phyloP scores from a whole-genome alignment of 768 basidiomycete genomes.

The Sarcodon aspratus region DNA sequence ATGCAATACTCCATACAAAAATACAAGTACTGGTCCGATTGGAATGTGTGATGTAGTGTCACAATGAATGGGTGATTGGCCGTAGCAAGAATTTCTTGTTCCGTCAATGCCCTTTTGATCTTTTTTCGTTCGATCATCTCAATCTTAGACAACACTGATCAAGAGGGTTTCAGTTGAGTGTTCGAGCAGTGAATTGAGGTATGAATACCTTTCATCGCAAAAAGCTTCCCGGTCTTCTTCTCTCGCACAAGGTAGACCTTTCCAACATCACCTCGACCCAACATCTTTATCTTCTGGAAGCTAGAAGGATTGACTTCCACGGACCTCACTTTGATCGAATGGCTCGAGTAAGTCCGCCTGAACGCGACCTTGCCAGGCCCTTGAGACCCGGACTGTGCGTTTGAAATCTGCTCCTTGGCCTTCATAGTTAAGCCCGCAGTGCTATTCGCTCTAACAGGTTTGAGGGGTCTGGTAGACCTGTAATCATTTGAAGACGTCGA shows the following conservation, averaged over 20 bases:
- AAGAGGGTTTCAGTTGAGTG: conserved; percentile 11
- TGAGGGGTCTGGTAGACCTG: background rate
- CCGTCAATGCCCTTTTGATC: conserved; percentile 96
- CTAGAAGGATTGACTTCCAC: conserved; percentile 92
- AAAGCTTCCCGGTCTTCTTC: conserved; percentile 94
- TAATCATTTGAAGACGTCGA: conserved; percentile 61
- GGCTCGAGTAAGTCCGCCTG: conserved; percentile 91
- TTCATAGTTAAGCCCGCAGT: conserved; percentile 21
- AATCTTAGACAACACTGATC: conserved; percentile 87
- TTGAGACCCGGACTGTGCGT: conserved; percentile 24
- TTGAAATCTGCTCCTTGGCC: conserved; percentile 34
- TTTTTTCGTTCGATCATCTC: conserved; percentile 99
- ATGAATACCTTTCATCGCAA: conserved; percentile 94
- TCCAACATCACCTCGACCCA: conserved; percentile 98
- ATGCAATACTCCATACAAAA: conserved; percentile 99
- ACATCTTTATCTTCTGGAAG: conserved; percentile 93
- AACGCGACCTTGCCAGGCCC: conserved; percentile 64
- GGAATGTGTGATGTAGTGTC: conserved; percentile 97
- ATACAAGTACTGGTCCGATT: conserved; percentile 95
- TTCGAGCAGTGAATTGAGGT: conserved; percentile 7
- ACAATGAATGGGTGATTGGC: conserved; percentile 99
- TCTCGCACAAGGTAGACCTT: conserved; percentile 97
- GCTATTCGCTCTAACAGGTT: conserved; percentile 19
- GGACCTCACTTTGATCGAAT: conserved; percentile 89
- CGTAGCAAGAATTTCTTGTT: conserved; percentile 97